Conservation (phyloP, 1,284 basidiomycete species). For the Marasmius fiardii region DNA sequence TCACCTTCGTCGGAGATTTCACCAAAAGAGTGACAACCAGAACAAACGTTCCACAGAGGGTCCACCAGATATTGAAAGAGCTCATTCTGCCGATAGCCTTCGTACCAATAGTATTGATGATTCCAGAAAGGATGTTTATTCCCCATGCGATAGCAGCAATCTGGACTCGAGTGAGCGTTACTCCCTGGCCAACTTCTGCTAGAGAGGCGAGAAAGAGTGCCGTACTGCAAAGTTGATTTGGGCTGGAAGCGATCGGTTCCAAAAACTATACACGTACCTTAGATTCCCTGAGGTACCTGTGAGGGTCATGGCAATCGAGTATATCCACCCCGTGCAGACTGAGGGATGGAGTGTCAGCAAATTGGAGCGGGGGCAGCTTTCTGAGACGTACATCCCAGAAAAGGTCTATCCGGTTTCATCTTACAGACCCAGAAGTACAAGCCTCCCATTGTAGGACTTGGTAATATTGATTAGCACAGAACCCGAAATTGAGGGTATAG, state of each 20-base stretch:
- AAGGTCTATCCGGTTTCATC: conserved; percentile 53
- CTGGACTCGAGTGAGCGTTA: conserved; percentile 45
- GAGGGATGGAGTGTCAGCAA: conserved; percentile 7
- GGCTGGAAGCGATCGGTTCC: background rate
- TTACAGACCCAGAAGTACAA: conserved; percentile 65
- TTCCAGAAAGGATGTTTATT: conserved; percentile 50
- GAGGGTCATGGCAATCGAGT: conserved; percentile 58
- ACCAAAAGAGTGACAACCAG: conserved; percentile 53
- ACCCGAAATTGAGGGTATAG: background rate
- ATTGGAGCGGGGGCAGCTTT: background rate
- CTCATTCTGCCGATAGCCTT: conserved; percentile 57
- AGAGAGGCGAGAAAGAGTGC: conserved; percentile 55
- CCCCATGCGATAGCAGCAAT: conserved; percentile 56
- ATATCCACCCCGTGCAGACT: conserved; percentile 60
- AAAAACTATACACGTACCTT: conserved; percentile 29
- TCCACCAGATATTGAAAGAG: conserved; percentile 60
- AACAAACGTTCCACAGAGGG: conserved; percentile 55
- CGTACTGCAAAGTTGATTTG: conserved; percentile 28
- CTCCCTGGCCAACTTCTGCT: conserved; percentile 45
- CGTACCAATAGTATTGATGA: conserved; percentile 54
- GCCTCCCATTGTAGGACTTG: conserved; percentile 53
- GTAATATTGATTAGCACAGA: background rate
- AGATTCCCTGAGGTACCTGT: conserved; percentile 61
- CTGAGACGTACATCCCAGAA: conserved; percentile 48
- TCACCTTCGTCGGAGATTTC: conserved; percentile 51